phyloP scores from a whole-genome alignment of 2,329 filamentous ascomycete species.

The Pseudogymnoascus sp. region DNA sequence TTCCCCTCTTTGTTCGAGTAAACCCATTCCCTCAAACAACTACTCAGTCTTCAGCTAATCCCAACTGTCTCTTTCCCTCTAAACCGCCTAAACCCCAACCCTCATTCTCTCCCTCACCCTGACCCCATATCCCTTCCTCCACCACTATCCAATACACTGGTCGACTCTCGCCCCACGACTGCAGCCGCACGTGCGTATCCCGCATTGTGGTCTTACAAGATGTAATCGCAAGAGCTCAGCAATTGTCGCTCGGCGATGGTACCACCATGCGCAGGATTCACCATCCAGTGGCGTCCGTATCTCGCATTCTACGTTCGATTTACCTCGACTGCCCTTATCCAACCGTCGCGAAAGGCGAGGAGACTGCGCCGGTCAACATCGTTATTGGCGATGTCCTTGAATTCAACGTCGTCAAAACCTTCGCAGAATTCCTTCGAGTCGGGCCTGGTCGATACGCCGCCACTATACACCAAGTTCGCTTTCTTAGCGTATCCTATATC shows the following conservation, averaged over 20 bases:
- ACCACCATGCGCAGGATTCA: background rate
- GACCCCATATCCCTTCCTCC: too few species aligned
- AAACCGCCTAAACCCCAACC: too few species aligned
- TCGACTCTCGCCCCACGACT: too few species aligned
- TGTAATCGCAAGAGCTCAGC: constrained; percentile 7
- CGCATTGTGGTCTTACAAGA: too few species aligned
- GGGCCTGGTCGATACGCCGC: constrained; percentile 8
- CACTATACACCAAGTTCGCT: constrained; percentile 12
- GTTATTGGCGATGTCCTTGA: constrained; percentile 12
- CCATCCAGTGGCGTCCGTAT: constrained; percentile 9
- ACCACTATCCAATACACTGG: too few species aligned
- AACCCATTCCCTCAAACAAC: too few species aligned
- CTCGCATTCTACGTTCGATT: background rate
- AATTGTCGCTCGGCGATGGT: background rate
- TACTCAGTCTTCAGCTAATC: too few species aligned
- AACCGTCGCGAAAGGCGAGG: background rate
- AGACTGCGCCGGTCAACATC: constrained; percentile 2
- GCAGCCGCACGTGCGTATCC: too few species aligned
- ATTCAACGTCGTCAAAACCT: constrained; percentile 8
- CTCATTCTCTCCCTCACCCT: too few species aligned
- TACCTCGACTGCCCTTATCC: background rate
- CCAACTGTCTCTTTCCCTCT: too few species aligned
- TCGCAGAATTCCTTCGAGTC: constrained; percentile 7
- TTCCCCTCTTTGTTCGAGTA: too few species aligned
- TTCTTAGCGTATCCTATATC: constrained; percentile 13